A percentile compares a stretch with the other conserved stretches of the same genome.
These are phyloP conservation scores for Solanum clarkiae DNA, from an alignment of 257 asterid species.

Conservation along the genomic window DNA sequence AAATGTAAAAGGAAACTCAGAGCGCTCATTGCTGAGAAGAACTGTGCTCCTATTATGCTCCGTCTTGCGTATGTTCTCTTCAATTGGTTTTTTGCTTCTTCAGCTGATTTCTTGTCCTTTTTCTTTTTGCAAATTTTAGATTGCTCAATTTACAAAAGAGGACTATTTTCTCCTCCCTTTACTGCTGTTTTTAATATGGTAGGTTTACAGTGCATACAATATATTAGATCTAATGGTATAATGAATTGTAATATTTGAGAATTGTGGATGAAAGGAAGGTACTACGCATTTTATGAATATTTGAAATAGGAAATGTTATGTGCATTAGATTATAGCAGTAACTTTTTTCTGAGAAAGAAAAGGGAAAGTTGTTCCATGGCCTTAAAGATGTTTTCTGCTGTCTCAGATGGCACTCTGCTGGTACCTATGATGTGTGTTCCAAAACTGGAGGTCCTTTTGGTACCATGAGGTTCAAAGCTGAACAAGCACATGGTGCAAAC, in stretches of 20 bases:
- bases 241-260: background rate
- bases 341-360: background rate
- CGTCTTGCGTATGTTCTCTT: conserved; percentile 49
- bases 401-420: conserved; percentile 94
- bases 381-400: background rate
- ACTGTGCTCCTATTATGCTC: conserved; percentile 89
- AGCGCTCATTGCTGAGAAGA: conserved; percentile 78
- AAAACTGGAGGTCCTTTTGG: conserved; percentile 95
- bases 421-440: conserved; percentile 44
- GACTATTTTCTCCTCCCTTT: background rate
- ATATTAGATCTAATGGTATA: background rate
- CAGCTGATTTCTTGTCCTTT: background rate
- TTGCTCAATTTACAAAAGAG: background rate
- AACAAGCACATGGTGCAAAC: conserved; percentile 64
- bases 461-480: conserved; percentile 63
- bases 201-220: background rate
- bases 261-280: background rate
- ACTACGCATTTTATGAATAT: background rate
- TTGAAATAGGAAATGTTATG: background rate
- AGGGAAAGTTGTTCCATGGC: background rate
- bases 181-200: background rate
- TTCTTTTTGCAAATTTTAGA: background rate
- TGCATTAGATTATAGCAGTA: background rate
- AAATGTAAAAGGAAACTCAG: conserved; percentile 76
- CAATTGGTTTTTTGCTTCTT: background rate